Evolutionary conservation across 495 filamentous ascomycete genomes (phyloP).

Genomic region (Penicillium soppii): DNA sequence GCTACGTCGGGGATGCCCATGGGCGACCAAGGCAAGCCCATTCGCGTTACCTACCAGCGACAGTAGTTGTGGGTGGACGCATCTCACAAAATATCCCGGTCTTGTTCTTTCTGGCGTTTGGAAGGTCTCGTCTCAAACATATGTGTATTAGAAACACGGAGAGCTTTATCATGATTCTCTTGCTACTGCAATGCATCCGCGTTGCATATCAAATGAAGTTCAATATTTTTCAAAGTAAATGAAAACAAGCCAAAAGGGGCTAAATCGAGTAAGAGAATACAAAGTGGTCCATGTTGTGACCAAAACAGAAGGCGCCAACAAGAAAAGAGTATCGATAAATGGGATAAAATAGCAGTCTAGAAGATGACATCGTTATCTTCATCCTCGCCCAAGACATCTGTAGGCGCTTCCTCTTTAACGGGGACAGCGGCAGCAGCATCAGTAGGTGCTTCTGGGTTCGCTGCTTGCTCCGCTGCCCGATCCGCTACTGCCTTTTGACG

Average conservation of each 20-base stretch:
- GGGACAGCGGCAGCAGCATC: slow-evolving; percentile 22
- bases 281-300: slow-evolving; percentile 24
- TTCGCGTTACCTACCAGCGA: slow-evolving; percentile 90
- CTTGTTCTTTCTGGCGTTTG: slow-evolving; percentile 35
- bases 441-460: slow-evolving; percentile 13
- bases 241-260: slow-evolving; percentile 2
- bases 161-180: slow-evolving; percentile 8
- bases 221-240: slow-evolving; percentile 10
- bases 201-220: slow-evolving; percentile 8
- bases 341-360: slow-evolving; percentile 41
- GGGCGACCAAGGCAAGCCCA: slow-evolving; percentile 63
- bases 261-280: slow-evolving; percentile 6
- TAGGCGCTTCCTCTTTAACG: slow-evolving; percentile 39
- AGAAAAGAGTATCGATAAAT: slow-evolving; percentile 6
- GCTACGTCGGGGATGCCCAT: slow-evolving; percentile 86
- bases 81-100: slow-evolving; percentile 16
- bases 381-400: slow-evolving; percentile 76
- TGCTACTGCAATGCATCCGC: slow-evolving; percentile 2
- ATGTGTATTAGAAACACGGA: slow-evolving; percentile 22
- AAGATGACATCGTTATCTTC: slow-evolving; percentile 97
- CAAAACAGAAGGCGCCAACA: slow-evolving; percentile 17
- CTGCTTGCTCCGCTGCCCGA: slow-evolving; percentile 38
- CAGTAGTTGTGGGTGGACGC: slow-evolving; percentile 51
- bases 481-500: slow-evolving; percentile 48
- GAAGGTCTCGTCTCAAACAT: slow-evolving; percentile 21